A percentile compares a stretch with the other conserved stretches of the same genome.
phyloP scores from a whole-genome alignment of 176 grass and related monocot species.

The Dendrocalamus sinicus region DNA sequence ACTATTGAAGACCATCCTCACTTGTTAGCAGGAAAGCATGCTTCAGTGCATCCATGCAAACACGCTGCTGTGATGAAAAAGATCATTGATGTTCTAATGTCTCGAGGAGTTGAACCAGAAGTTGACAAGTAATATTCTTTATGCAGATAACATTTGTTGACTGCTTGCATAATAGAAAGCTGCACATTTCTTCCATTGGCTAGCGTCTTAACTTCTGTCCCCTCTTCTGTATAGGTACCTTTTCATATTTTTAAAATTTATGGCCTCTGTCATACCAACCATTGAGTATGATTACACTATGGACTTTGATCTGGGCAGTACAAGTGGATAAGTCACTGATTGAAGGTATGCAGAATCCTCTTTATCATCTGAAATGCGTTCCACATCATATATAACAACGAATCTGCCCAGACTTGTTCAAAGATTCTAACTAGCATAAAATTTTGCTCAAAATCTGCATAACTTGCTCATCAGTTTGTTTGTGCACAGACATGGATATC shows the following conservation, averaged over 20 bases:
- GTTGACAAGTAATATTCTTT: conserved; percentile 80
- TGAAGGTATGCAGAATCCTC: conserved; percentile 32
- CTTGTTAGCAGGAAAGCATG: conserved; percentile 80
- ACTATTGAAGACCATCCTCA: conserved; percentile 99
- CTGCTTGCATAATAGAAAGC: neutral
- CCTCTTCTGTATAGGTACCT: conserved; percentile 66
- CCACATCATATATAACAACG: neutral
- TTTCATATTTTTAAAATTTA: conserved; percentile 98
- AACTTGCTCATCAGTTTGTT: neutral
- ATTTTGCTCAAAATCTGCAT: neutral
- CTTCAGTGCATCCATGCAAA: conserved; percentile 89
- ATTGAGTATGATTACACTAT: conserved; percentile 98
- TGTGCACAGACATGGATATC: neutral
- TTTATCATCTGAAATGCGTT: neutral
- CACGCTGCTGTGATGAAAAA: conserved; percentile 98
- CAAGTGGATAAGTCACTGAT: conserved; percentile 53
- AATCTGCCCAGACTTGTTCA: neutral
- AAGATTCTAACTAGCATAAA: neutral
- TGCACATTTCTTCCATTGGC: neutral
- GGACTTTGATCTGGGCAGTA: conserved; percentile 89
- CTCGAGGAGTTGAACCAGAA: conserved; percentile 82
- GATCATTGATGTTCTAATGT: conserved; percentile 88
- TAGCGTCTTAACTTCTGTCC: neutral
- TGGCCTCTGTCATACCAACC: conserved; percentile 90
- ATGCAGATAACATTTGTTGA: neutral